Base-by-base conservation (phyloP, 2,329 filamentous ascomycete genomes). In the Penicillium sp. region DNA sequence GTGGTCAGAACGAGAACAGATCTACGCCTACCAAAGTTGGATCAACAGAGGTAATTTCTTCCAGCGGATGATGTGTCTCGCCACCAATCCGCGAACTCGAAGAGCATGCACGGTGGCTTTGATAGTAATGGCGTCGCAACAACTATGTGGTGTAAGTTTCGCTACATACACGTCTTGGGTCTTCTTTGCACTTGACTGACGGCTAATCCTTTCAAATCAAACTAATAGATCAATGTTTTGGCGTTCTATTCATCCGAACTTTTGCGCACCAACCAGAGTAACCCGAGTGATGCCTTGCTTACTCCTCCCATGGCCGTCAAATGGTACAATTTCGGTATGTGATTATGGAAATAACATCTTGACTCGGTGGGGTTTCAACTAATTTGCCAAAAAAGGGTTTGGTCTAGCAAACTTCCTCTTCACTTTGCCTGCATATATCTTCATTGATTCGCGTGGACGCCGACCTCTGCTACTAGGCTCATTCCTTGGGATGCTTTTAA, bases 271-370 rank as follows among this genome's bases (percentile, higher is more conserved):
- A 19, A 21, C 19, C 19, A 13, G 2, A 19, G 10, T 21, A 13
- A 15, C 19, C 2, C 38, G 19, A 40, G 19, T 40, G 38, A 40
- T 4, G n/a, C n/a, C 19, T 21, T 39, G 38, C 23, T 23, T 21
- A 23, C 19, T 15, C 8, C 19, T 4, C 19, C 5, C 10, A 40
- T 21, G 2, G 19, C 7, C 13, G 13, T 40, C 11, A 23, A 40
- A 19, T 50, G 48, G 48, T 50, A 31, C 27, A 50, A 50, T 31
- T 23, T 50, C 11, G 5, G 48, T 50, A 50, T 9, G 48, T 50
- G 23, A 41, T 15, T 3, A 21, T 29, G 6, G 13, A 40, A 21
- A 16, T 7, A 39, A 16, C 7, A 11, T 8, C 9, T 1, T 23
- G 16, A 23, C 23, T 9, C 15, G 5, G 10, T 3, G 23, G 19